Conservation (phyloP, 306 rosid genomes). For the Arachis stenosperma region DNA sequence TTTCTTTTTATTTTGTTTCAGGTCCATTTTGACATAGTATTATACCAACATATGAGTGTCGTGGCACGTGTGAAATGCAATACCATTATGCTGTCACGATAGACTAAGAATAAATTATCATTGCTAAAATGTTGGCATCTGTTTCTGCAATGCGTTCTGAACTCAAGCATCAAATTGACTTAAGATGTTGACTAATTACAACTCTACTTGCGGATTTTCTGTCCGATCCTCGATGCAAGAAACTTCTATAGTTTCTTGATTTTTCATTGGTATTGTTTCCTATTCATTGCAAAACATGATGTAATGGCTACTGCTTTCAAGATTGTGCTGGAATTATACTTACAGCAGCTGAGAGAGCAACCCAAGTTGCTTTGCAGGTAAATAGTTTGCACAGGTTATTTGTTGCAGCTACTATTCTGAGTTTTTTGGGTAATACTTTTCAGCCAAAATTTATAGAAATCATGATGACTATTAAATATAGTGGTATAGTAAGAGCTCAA, state of each 20-base stretch:
- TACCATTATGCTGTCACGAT: background rate
- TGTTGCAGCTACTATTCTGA: background rate
- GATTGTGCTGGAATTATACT: conserved; percentile 97
- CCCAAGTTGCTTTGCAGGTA: conserved; percentile 94
- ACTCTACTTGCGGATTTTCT: background rate
- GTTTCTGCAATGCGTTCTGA: background rate
- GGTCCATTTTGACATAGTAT: conserved; percentile 2
- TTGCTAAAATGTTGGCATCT: conserved; percentile 16
- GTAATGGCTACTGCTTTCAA: conserved; percentile 51
- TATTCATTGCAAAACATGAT: conserved; percentile 5
- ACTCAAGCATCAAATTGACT: background rate
- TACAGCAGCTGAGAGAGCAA: conserved; percentile 91
- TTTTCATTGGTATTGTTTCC: background rate
- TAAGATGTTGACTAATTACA: conserved; percentile 9
- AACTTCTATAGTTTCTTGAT: background rate
- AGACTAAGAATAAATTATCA: background rate
- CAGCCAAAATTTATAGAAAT: no score
- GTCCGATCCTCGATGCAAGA: conserved; percentile 21
- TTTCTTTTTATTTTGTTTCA: background rate
- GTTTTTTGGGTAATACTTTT: no score
- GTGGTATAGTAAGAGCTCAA: no score
- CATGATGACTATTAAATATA: no score
- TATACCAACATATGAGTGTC: background rate
- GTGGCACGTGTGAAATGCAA: background rate
- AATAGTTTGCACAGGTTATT: conserved; percentile 23